phyloP scores from a whole-genome alignment of 2,329 filamentous ascomycete genomes.

The Alternaria sp. region DNA sequence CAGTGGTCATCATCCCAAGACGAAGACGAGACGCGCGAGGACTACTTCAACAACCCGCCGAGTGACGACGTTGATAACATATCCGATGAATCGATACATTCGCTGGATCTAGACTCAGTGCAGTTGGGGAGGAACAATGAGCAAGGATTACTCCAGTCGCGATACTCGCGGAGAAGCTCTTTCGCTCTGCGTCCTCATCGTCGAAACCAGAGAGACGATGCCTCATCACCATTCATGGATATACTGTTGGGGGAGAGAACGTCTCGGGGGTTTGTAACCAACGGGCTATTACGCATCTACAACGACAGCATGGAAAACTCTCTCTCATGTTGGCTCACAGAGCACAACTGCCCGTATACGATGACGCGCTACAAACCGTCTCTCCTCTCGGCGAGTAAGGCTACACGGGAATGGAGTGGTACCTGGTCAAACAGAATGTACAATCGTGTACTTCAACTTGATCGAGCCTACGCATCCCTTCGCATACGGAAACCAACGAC shows the following conservation, averaged over 20 bases:
- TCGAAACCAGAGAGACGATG: background rate
- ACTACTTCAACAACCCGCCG: background rate
- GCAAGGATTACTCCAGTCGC: background rate
- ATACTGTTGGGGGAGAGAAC: constrained; percentile 34
- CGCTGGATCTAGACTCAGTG: background rate
- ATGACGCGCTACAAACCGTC: constrained; percentile 27
- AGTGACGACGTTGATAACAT: background rate
- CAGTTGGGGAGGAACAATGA: background rate
- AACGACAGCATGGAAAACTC: constrained; percentile 62
- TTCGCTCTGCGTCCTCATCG: background rate
- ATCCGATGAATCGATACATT: background rate
- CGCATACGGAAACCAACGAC: constrained; percentile 50
- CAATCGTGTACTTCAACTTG: constrained; percentile 55
- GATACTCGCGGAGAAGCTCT: background rate
- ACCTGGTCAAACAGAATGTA: constrained; percentile 54
- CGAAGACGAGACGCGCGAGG: background rate
- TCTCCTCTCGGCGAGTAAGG: constrained; percentile 34
- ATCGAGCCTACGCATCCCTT: constrained; percentile 39
- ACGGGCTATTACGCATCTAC: constrained; percentile 57
- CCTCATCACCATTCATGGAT: constrained; percentile 33
- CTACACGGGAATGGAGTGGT: constrained; percentile 49
- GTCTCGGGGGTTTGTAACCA: constrained; percentile 41
- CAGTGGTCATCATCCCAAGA: background rate
- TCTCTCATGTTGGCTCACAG: constrained; percentile 61
- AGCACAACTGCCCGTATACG: constrained; percentile 59